These are phyloP conservation scores for Botrytis squamosa DNA, from an alignment of 2,329 filamentous ascomycete species.

Conservation along the genomic window DNA sequence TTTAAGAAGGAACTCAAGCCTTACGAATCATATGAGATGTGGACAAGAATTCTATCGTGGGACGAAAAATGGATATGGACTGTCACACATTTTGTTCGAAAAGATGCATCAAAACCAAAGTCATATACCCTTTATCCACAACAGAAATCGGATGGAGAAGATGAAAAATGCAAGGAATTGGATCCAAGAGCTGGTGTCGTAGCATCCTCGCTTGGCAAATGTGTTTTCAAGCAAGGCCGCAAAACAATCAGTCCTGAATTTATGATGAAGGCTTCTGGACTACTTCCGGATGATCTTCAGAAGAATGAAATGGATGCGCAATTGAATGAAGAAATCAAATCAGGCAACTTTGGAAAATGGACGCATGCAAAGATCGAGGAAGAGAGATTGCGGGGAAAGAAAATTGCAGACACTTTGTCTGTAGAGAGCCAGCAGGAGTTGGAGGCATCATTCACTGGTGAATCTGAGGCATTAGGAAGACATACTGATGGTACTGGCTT, in stretches of 20 bases:
- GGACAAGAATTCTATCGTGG: conserved; percentile 69
- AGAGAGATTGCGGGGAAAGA: conserved; percentile 30
- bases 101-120: conserved; percentile 41
- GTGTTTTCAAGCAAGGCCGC: conserved; percentile 59
- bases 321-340: background rate
- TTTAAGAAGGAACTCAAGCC: conserved; percentile 72
- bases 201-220: conserved; percentile 56
- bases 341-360: background rate
- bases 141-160: conserved; percentile 28
- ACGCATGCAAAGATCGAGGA: conserved; percentile 5
- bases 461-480: conserved; percentile 39
- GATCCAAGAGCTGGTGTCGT: conserved; percentile 26
- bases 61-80: conserved; percentile 78
- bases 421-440: conserved; percentile 30
- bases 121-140: conserved; percentile 40
- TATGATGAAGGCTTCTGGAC: conserved; percentile 57
- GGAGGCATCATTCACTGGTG: conserved; percentile 32
- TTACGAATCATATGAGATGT: conserved; percentile 70
- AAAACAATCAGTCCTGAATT: conserved; percentile 65
- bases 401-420: conserved; percentile 26
- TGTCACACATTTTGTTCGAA: conserved; percentile 51
- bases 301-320: background rate
- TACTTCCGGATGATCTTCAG: conserved; percentile 49
- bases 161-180: conserved; percentile 13
- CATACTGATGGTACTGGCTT: conserved; percentile 42